These are phyloP conservation scores for Kazachstania sp. DNA, from an alignment of 1,139 yeast species.

Conservation along the genomic window DNA sequence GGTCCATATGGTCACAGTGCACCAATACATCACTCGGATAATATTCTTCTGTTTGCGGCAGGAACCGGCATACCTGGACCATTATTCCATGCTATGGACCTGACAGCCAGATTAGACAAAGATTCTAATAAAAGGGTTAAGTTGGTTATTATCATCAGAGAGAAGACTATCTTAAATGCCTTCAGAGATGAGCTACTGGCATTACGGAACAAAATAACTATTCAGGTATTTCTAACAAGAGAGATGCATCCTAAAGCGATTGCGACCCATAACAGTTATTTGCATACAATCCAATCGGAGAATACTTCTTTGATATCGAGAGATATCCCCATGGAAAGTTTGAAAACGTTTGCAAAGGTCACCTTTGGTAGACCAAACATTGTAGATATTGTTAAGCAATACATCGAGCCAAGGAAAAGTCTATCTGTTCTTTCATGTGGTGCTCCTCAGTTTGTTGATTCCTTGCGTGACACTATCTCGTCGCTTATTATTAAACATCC, in stretches of 20 bases:
- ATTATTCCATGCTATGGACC: slow-evolving; percentile 29
- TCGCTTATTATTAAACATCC: slow-evolving; percentile 14
- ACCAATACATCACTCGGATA: slow-evolving; percentile 49
- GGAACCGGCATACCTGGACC: slow-evolving; percentile 73
- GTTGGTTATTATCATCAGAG: slow-evolving; percentile 42
- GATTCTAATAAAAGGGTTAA: slow-evolving; percentile 32
- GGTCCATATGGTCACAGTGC: slow-evolving; percentile 55
- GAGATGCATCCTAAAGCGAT: slow-evolving; percentile 6
- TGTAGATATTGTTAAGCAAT: slow-evolving; percentile 30
- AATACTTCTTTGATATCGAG: slow-evolving; percentile 15
- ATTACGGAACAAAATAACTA: slow-evolving; percentile 34
- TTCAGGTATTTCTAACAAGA: slow-evolving; percentile 19
- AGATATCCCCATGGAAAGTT: not conserved
- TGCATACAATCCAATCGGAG: slow-evolving; percentile 10
- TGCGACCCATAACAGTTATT: not conserved
- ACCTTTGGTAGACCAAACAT: slow-evolving; percentile 43
- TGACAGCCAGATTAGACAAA: slow-evolving; percentile 10
- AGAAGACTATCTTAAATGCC: slow-evolving; percentile 35
- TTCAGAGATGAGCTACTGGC: slow-evolving; percentile 30
- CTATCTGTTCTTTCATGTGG: slow-evolving; percentile 44
- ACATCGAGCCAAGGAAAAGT: slow-evolving; percentile 19
- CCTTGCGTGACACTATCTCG: slow-evolving; percentile 35
- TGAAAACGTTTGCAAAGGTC: slow-evolving; percentile 30
- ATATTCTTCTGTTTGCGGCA: slow-evolving; percentile 50
- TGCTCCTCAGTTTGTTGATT: slow-evolving; percentile 48